Base-by-base conservation (phyloP, 805 yeast genomes). In the Starmerella powellii region DNA sequence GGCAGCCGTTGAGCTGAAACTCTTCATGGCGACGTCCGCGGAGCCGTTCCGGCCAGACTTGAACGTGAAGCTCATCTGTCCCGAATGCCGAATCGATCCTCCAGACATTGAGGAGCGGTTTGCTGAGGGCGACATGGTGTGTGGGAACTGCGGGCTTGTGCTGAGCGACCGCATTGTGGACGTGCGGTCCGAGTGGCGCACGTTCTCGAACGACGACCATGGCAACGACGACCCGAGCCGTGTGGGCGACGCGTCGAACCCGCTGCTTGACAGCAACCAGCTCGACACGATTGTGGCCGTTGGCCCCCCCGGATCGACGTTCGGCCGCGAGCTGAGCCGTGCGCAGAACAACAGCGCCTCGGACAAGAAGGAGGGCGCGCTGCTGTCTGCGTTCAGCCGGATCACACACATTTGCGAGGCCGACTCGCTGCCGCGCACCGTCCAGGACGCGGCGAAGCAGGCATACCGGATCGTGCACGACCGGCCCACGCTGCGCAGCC, bases 181-280 rank as follows among this genome's bases (percentile, higher is more conserved):
- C 57, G 87, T 94, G 4, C 71, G 97, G 52, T 84, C 95, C 1
- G 98, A 88, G 68, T 88, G 98, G 98, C 82, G 98, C 68, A 91
- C 98, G 2, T 88, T 88, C 61, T 80, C 93, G 46, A 91, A 91
- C 59, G 98, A 88, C 61, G 98, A 88, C 62, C 97, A 88, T 61
- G 91, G 88, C 54, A 94, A 94, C 55, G 96, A 86, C 62, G 98
- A 88, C 61, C 98, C 98, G 4, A 79, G 91, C 51, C 97, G 98
- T 82, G 98, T 88, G 49, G 98, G 98, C 62, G 96, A 87, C 59
- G 96, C 96, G 4, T 78, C 86, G 15, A 87, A 87, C 59, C 95
- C 96, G 8, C 66, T 87, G 41, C 70, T 91, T 52, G 96, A 87
- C 57, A 81, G 93, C 17, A 88, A 82, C 54, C 93, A 87, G 61